Evolutionary conservation across 768 basidiomycete species (phyloP).

Genomic region (Russula sp.): DNA sequence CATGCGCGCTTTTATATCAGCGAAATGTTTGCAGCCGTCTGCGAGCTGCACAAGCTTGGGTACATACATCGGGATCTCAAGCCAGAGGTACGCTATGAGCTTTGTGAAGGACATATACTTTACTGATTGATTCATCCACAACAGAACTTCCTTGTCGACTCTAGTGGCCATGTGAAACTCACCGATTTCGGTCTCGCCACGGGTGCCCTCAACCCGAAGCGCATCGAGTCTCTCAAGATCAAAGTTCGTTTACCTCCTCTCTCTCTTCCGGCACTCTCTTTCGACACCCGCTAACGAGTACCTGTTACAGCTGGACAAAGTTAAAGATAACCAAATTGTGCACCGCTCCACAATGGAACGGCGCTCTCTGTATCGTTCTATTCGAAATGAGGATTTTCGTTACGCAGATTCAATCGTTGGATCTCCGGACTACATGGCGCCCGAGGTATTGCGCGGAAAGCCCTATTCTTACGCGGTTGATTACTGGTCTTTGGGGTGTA

Average conservation of each 20-base stretch:
- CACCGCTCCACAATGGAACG: conserved; percentile 92
- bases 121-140: not conserved
- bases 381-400: conserved; percentile 85
- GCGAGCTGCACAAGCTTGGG: conserved; percentile 92
- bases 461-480: conserved; percentile 96
- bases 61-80: conserved; percentile 99
- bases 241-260: conserved; percentile 53
- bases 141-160: conserved; percentile 95
- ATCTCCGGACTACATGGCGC: conserved; percentile 98
- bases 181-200: conserved; percentile 98
- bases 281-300: conserved; percentile 11
- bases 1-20: conserved; percentile 96
- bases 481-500: conserved; percentile 98
- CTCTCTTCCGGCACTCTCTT: no score
- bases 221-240: conserved; percentile 91
- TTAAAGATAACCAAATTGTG: conserved; percentile 87
- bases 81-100: conserved; percentile 72
- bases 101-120: not conserved
- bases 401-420: conserved; percentile 98
- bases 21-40: conserved; percentile 96
- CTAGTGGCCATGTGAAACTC: conserved; percentile 93
- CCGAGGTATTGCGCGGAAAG: conserved; percentile 89
- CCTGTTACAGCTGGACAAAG: conserved; percentile 79
- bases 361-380: conserved; percentile 89
- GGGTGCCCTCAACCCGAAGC: conserved; percentile 89